Percentiles rank a stretch among this genome's conserved stretches.
Conservation (phyloP, 176 grass and related monocot species). For the Phyllostachys edulis region DNA sequence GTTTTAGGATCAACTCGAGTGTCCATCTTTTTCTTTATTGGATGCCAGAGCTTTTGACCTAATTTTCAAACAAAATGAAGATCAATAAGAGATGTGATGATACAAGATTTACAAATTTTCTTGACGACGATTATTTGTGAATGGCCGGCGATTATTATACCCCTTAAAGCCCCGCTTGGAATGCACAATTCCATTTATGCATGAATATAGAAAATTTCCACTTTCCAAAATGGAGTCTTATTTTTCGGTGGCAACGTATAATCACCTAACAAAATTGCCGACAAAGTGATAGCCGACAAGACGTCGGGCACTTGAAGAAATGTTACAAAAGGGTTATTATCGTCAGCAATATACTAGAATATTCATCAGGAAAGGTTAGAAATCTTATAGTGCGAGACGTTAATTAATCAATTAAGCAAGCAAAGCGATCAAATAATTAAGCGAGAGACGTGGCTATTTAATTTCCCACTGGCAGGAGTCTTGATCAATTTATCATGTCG, state of each 20-base stretch:
- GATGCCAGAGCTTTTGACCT: neutral
- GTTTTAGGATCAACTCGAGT: neutral
- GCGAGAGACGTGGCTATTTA: neutral
- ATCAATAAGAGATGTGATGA: neutral
- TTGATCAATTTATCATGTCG: slow-evolving; percentile 1
- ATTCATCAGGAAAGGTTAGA: neutral
- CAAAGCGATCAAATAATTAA: neutral
- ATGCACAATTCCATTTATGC: too few relatives aligned
- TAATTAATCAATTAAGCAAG: neutral
- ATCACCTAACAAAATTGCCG: neutral
- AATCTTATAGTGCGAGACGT: neutral
- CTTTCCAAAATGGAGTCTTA: too few relatives aligned
- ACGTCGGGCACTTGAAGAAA: neutral
- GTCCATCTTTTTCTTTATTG: neutral
- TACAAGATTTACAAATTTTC: neutral
- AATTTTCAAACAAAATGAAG: neutral
- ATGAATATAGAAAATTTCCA: too few relatives aligned
- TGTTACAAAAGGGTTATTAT: neutral
- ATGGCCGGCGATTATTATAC: neutral
- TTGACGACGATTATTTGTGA: neutral
- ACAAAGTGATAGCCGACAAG: neutral
- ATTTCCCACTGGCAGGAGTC: neutral
- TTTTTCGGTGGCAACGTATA: neutral
- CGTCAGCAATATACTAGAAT: neutral
- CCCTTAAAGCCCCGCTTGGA: neutral